Evolutionary conservation across 2,329 filamentous ascomycete species (phyloP), one percentile per base, ranked within the genome.

Genomic region (Bimuria novae-zelandiae): DNA sequence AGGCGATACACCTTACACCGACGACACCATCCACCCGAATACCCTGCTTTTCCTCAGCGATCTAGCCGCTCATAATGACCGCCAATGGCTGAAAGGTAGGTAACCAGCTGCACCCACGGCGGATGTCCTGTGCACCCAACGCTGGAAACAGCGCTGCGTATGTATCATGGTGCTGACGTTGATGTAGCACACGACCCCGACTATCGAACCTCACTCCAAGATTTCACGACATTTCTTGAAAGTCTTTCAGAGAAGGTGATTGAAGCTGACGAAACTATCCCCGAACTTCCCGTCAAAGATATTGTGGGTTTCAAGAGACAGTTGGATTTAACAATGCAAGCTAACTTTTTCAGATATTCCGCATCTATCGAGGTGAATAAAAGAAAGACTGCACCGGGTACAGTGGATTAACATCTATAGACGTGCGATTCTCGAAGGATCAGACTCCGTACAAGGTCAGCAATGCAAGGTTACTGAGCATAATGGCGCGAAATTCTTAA

Each of bases 361-460:
- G 92, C 55, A 94, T 96, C 54, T 91, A 96, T 74, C 82, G 92
- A 63, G 70, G 69, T 70, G 55, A 25, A 16, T 21, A 42, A 11
- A n/a, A 11, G 14, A 12, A 40, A 5, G 17, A 16, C n/a, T 22
- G 11, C 7, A 8, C 5, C 27, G n/a, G 14, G 10, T 7, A 17
- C 42, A 35, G 11, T 12, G 10, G 1, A 16, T 36, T 47, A 22
- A 47, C 23, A 29, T 17, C 2, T n/a, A 4, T 42, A 72, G 92
- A 96, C 64, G 82, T 94, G 37, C 85, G 92, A 50, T 96, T 96
- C 75, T 89, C 83, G 65, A 89, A 90, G 62, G 87, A 96, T 66
- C 89, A 84, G 17, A 94, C 90, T 2, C 92, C 92, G 0, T 96
- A 96, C 79, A 96, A 95, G 82, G 89, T 89, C 76, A 64, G 79